Base-by-base conservation (phyloP, 352 stramenopile genomes). In the Blastocystis sp. region DNA sequence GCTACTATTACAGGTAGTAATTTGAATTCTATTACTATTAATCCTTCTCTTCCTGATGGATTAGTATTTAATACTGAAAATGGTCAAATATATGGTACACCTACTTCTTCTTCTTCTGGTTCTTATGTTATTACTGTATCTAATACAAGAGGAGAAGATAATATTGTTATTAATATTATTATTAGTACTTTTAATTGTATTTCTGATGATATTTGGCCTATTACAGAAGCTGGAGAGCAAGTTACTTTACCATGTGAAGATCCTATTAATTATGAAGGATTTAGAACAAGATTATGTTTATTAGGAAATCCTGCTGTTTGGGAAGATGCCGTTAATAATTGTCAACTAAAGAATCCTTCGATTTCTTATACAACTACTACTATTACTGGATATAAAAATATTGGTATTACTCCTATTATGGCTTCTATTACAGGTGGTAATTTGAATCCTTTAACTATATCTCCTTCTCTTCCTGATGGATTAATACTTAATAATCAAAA, bases 31-130 rank as follows among this genome's bases (percentile, higher is more conserved):
- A 39, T 39, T 5, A 52, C 34, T n/a, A 62, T 62, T 27, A 18
- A 2, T 11, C 52, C 52, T 9, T 54, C 4, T 9, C 52, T 62
- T 2, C 52, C 52, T 21, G 19, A 39, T 5, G 52, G 52, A 43
- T 42, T 62, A 13, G 48, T 54, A 32, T 62, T 62, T 42, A 45
- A 62, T 27, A 39, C 52, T 13, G 5, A 19, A 3, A 52, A 39
- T 1, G 52, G 39, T 9, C 21, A 23, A 2, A 62, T 62, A 27
- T 54, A 16, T 10, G 52, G 52, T n/a, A 62, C 40, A 31, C 52
- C 52, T 11, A 62, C 52, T 10, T 30, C 48, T 39, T 39, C 25
- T 23, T 41, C 54, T n/a, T n/a, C 34, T n/a, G 7, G 28, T 1
- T 54, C 52, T 2, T 62, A 42, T 34, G 54, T 42, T 7, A 62